Evolutionary conservation across 495 filamentous ascomycete genomes (phyloP).

Genomic region (Copromyces sp.): DNA sequence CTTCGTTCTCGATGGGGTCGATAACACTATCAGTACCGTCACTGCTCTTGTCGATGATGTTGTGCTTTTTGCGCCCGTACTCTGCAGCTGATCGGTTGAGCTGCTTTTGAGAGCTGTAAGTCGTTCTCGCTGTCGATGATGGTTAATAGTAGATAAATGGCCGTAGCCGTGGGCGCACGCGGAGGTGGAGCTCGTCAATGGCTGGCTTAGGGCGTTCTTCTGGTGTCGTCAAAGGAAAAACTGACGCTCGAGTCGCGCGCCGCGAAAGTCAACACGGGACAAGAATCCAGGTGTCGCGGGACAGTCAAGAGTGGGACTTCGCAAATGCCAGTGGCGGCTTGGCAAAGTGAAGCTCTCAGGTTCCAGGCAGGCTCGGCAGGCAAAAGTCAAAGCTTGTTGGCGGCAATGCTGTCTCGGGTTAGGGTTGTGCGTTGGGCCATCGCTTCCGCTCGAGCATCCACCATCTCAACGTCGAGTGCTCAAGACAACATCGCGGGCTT

Average conservation of each 20-base stretch:
- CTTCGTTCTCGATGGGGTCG: background rate
- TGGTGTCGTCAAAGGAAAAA: constrained; percentile 4
- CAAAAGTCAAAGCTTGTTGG: background rate
- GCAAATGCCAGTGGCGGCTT: background rate
- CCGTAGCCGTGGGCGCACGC: constrained; percentile 10
- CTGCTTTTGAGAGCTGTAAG: background rate
- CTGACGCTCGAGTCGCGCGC: background rate
- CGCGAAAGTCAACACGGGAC: constrained; percentile 14
- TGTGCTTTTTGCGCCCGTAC: background rate
- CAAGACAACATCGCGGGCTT: background rate
- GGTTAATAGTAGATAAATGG: constrained; percentile 8
- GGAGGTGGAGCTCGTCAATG: background rate
- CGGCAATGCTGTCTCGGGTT: background rate
- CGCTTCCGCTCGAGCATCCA: background rate
- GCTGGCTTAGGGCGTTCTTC: background rate
- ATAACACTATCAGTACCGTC: background rate
- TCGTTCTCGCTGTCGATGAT: background rate
- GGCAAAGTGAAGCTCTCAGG: background rate
- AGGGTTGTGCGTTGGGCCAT: background rate
- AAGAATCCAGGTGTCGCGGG: constrained; percentile 5
- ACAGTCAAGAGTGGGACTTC: background rate
- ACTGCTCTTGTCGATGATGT: background rate
- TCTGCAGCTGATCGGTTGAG: background rate
- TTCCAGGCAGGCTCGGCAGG: background rate
- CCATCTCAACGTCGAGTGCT: background rate